Evolutionary conservation across 1,139 yeast genomes (phyloP).

Genomic region (Sugiyamaella novakii): DNA sequence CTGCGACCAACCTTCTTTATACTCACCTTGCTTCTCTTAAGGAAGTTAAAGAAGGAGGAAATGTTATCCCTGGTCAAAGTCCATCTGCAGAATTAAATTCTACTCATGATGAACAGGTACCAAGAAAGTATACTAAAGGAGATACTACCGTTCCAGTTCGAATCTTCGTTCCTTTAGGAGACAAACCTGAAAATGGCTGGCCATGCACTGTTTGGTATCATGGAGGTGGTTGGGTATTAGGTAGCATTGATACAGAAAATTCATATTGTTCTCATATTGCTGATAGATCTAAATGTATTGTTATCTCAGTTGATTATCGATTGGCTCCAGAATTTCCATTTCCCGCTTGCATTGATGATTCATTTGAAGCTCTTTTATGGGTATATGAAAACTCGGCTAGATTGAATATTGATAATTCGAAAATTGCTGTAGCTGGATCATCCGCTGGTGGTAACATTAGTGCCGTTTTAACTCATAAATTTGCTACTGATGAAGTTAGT

Average conservation of each 20-base stretch:
- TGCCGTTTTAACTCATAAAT: constrained; percentile 49
- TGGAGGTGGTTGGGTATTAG: constrained; percentile 56
- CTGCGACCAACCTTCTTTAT: constrained; percentile 44
- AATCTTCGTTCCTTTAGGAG: constrained; percentile 47
- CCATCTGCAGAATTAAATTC: constrained; percentile 40
- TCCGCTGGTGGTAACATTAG: constrained; percentile 55
- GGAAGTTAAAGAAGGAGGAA: constrained; percentile 48
- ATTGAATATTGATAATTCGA: constrained; percentile 42
- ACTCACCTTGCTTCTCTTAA: constrained; percentile 49
- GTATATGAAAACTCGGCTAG: constrained; percentile 32
- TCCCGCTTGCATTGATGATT: constrained; percentile 54
- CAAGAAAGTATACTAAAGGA: constrained; percentile 43
- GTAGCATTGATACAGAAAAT: constrained; percentile 50
- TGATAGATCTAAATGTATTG: constrained; percentile 45
- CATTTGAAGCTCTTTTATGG: constrained; percentile 43
- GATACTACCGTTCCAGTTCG: constrained; percentile 43
- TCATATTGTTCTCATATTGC: constrained; percentile 50
- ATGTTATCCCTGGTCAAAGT: constrained; percentile 51
- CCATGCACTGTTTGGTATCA: constrained; percentile 53
- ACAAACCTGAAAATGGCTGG: constrained; percentile 48
- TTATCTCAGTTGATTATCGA: constrained; percentile 48
- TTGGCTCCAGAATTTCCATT: constrained; percentile 53
- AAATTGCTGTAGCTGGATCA: constrained; percentile 51
- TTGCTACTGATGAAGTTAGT: constrained; percentile 36
- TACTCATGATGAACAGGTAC: constrained; percentile 44